Evolutionary conservation across 495 filamentous ascomycete species (phyloP), one percentile per base, ranked within the genome.

Genomic region (Penicillium manginii): DNA sequence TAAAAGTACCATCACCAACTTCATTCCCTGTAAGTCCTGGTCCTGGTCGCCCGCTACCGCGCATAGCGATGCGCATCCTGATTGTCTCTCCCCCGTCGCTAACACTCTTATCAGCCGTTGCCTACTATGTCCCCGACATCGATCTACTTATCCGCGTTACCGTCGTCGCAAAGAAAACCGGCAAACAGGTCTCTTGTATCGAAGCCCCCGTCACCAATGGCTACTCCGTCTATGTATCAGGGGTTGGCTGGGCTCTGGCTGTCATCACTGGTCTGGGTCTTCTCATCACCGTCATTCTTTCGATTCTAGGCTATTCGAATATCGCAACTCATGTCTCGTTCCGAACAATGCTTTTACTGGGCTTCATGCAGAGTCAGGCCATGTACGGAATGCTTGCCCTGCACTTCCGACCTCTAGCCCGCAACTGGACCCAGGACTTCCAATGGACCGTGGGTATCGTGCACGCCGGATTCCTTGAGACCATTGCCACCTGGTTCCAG

Each of bases 361-460:
- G 91, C 39, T 98, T 92, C 74, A 96, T 98, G 82, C 94, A 98
- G 71, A 86, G 89, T 15, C 93, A 97, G 73, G 93, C 94, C 17
- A 92, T 98, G 74, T 79, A 92, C 56, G 94, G 93, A 39, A 88
- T 97, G 79, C 88, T 84, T 35, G 81, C 88, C 2, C 85, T 97
- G 14, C 78, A 80, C 29, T 82, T 97, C 43, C 94, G 93, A 3
- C 94, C 94, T 0, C 88, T 96, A 40, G 94, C 94, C 32, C 83
- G 88, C 65, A 83, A 92, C 0, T 98, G 94, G 94, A 97, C 93
- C 2, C 93, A 98, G 76, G 91, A 96, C 65, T 97, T 97, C 78
- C 87, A 93, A 73, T 98, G 94, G 94, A 93, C 86, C 68, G 91
- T 98, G 89, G 94, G 94, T 61, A 91, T 98, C 64, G 93, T 98